A percentile compares a stretch with the other conserved stretches of the same genome.
Evolutionary conservation across 2,329 filamentous ascomycete genomes (phyloP).

Genomic region (Lachnellula suecica): DNA sequence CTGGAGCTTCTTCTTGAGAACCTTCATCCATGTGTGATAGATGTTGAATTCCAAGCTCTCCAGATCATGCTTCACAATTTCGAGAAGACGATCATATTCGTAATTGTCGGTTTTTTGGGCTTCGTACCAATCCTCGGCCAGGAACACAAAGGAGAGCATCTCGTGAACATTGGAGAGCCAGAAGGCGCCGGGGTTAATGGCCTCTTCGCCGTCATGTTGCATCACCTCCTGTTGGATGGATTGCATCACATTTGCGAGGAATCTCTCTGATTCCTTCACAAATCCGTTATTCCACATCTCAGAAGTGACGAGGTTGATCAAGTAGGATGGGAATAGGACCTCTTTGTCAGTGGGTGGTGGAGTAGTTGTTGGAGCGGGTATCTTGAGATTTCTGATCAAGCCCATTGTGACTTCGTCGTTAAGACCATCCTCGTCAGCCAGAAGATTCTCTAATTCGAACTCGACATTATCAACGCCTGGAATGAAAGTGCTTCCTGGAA

Average conservation of each 20-base stretch:
- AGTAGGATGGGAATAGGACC: slow-evolving; percentile 95
- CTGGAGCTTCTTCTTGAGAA: slow-evolving; percentile 96
- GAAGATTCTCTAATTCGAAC: slow-evolving; percentile 87
- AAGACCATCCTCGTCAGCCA: slow-evolving; percentile 91
- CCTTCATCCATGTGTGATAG: slow-evolving; percentile 99
- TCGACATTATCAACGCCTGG: slow-evolving; percentile 88
- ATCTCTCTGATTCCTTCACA: slow-evolving; percentile 98
- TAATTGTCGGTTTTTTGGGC: slow-evolving; percentile 99
- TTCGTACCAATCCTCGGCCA: slow-evolving; percentile 99
- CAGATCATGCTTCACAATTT: slow-evolving; percentile 98
- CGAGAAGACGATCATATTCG: slow-evolving; percentile 93
- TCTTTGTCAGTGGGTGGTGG: slow-evolving; percentile 97
- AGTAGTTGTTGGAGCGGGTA: slow-evolving; percentile 81
- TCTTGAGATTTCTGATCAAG: slow-evolving; percentile 94
- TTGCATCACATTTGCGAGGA: slow-evolving; percentile 99
- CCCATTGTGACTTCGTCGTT: slow-evolving; percentile 98
- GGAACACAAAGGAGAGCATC: slow-evolving; percentile 99
- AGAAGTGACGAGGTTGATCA: slow-evolving; percentile 97
- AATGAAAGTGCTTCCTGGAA: slow-evolving; percentile 75
- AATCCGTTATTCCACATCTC: slow-evolving; percentile 99
- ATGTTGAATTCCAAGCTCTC: slow-evolving; percentile 99
- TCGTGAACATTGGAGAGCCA: slow-evolving; percentile 99
- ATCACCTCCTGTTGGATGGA: slow-evolving; percentile 99
- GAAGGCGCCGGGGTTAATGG: slow-evolving; percentile 95
- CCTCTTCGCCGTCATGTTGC: slow-evolving; percentile 96